Evolutionary conservation across 2,329 filamentous ascomycete genomes (phyloP), one percentile per base, ranked within the genome.

Genomic region (Lasiodiplodia sp.): DNA sequence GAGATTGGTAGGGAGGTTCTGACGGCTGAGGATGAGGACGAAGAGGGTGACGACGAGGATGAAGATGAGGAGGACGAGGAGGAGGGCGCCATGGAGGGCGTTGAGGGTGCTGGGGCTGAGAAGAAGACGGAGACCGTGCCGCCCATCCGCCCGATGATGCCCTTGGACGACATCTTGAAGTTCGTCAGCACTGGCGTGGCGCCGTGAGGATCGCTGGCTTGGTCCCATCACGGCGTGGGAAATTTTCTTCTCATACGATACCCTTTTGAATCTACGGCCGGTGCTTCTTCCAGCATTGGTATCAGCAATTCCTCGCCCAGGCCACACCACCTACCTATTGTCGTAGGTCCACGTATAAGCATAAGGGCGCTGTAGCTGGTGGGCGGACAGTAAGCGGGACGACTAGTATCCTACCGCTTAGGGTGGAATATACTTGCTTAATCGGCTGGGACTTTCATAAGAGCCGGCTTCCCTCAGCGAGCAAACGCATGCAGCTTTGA

Each of bases 1-100:
- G n/a, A 82, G 88, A 71, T 87, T 84, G 73, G 82, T 83, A n/a
- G 89, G 91, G 68, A 65, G 28, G 47, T 68, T 14, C 14, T 68
- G 58, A 57, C 58, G 51, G 67, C 38, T 1, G 85, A 89, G 68
- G 72, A 71, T 37, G 69, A 70, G n/a, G 71, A 72, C 62, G 74
- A 72, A n/a, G 73, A 72, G 11, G 70, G 70, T 11, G 73, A 72
- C 0, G 86, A 87, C 2, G 88, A 89, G 1, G 87, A 89, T 10
- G 82, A 82, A 12, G 79, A 79, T 2, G 80, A 80, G 1, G 82
- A 81, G 10, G 81, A 81, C 2, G 81, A 82, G 34, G 82, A 81
- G 6, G 82, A 81, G 5, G 88, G 88, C 0, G 86, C 85, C 0
- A 86, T 80, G 18, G 85, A 85, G 16, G 68, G 58, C 2, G 63